Evolutionary conservation across 805 yeast species (phyloP), one percentile per base, ranked within the genome.

Genomic region (Myxozyma nipponensis): DNA sequence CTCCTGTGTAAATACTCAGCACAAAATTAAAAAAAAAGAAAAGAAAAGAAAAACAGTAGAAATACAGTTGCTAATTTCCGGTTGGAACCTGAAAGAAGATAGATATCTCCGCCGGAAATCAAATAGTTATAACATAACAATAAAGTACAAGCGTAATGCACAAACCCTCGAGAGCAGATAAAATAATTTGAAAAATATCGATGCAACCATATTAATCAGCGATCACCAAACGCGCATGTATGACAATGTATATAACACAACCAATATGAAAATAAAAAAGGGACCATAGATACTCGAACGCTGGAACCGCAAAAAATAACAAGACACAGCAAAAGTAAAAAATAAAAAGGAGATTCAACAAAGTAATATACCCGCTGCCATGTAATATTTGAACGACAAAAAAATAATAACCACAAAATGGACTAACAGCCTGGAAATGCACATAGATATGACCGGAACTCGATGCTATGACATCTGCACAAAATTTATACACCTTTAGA

Each of bases 401-500:
- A n/a, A n/a, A n/a, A n/a, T n/a, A n/a, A n/a, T n/a, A n/a, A n/a
- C n/a, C n/a, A n/a, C n/a, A n/a, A n/a, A n/a, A n/a, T n/a, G n/a
- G n/a, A n/a, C n/a, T n/a, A n/a, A n/a, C n/a, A n/a, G n/a, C n/a
- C n/a, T n/a, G n/a, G n/a, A n/a, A n/a, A n/a, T n/a, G n/a, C n/a
- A n/a, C n/a, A n/a, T n/a, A n/a, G n/a, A n/a, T n/a, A n/a, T n/a
- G n/a, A n/a, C n/a, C n/a, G n/a, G n/a, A n/a, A n/a, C n/a, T n/a
- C n/a, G n/a, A n/a, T n/a, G n/a, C n/a, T n/a, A 7, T 28, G 7
- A 28, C 32, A 28, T 9, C 13, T 13, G 13, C 32, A 28, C 32
- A 43, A 37, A 49, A 41, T 2, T 32, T 46, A 39, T 6, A 45
- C 36, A 32, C 50, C 50, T 18, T 42, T 50, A 18, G 50, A 49